phyloP scores from a whole-genome alignment of 2,329 filamentous ascomycete species.

The Thelonectria olida region DNA sequence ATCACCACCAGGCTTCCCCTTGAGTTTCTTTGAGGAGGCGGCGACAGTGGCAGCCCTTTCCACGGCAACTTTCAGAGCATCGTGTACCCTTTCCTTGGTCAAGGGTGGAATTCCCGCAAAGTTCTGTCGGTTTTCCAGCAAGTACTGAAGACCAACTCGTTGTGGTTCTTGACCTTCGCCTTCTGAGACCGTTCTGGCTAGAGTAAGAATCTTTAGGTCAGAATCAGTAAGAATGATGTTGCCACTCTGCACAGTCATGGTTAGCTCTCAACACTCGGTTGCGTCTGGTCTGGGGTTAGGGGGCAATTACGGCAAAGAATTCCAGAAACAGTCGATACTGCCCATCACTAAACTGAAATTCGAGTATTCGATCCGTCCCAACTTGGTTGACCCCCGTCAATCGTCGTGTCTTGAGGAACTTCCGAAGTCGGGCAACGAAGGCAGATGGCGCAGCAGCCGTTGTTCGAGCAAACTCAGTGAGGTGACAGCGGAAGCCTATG shows the following conservation, averaged over 20 bases:
- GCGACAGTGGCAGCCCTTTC: slow-evolving; percentile 63
- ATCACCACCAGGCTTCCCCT: slow-evolving; percentile 77
- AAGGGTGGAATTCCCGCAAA: slow-evolving; percentile 78
- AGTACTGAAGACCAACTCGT: slow-evolving; percentile 80
- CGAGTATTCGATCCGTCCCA: slow-evolving; percentile 91
- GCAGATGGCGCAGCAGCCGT: slow-evolving; percentile 84
- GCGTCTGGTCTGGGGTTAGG: background rate
- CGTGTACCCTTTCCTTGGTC: slow-evolving; percentile 75
- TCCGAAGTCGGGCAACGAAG: slow-evolving; percentile 87
- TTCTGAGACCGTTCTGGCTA: slow-evolving; percentile 83
- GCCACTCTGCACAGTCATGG: slow-evolving; percentile 65
- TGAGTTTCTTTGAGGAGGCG: slow-evolving; percentile 67
- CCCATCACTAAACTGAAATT: slow-evolving; percentile 93
- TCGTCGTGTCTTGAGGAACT: slow-evolving; percentile 86
- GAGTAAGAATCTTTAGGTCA: slow-evolving; percentile 81
- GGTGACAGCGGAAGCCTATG: slow-evolving; percentile 93
- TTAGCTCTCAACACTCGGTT: background rate
- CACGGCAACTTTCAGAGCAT: slow-evolving; percentile 73
- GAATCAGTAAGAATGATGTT: slow-evolving; percentile 93
- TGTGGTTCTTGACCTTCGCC: slow-evolving; percentile 87
- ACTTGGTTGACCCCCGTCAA: slow-evolving; percentile 85
- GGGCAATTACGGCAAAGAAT: slow-evolving; percentile 77
- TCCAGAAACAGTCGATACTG: slow-evolving; percentile 88
- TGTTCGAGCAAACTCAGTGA: slow-evolving; percentile 89
- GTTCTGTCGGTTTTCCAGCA: slow-evolving; percentile 84